phyloP scores from a whole-genome alignment of 1,139 yeast genomes.

The Meyerozyma athensensis region DNA sequence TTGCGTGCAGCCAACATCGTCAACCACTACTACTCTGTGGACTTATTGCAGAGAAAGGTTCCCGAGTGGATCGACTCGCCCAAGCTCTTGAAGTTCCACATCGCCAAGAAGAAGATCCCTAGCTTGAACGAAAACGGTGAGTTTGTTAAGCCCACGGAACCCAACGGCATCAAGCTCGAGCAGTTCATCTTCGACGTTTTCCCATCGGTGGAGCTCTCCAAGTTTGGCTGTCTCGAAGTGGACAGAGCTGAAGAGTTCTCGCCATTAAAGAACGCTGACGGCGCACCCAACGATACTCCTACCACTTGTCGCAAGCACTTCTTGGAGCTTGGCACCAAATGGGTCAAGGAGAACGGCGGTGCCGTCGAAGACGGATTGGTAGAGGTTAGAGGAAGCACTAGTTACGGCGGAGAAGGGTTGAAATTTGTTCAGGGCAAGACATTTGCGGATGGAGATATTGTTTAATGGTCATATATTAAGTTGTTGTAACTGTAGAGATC shows the following conservation, averaged over 20 bases:
- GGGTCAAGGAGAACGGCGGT: constrained; percentile 75
- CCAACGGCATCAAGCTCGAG: constrained; percentile 92
- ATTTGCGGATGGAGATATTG: constrained; percentile 39
- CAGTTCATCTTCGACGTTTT: constrained; percentile 97
- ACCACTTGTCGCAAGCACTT: constrained; percentile 70
- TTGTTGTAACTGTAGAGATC: background rate
- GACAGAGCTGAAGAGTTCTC: constrained; percentile 82
- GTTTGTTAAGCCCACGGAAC: constrained; percentile 55
- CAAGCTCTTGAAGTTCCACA: constrained; percentile 78
- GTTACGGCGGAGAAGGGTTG: constrained; percentile 85
- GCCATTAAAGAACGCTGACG: constrained; percentile 89
- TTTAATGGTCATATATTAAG: constrained; percentile 15
- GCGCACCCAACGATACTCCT: constrained; percentile 78
- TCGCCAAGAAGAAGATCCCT: constrained; percentile 88
- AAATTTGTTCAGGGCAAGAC: constrained; percentile 50
- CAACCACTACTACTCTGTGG: constrained; percentile 89
- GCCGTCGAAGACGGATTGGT: constrained; percentile 43
- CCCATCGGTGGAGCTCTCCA: constrained; percentile 65
- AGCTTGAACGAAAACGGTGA: constrained; percentile 48
- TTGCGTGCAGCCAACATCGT: constrained; percentile 96
- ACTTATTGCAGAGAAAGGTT: constrained; percentile 53
- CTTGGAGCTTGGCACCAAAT: constrained; percentile 65
- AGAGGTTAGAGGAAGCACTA: constrained; percentile 73
- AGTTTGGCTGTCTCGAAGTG: constrained; percentile 92
- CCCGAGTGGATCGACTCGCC: constrained; percentile 69